Evolutionary conservation across 2,329 filamentous ascomycete genomes (phyloP).

Genomic region (Xylaria sp.): DNA sequence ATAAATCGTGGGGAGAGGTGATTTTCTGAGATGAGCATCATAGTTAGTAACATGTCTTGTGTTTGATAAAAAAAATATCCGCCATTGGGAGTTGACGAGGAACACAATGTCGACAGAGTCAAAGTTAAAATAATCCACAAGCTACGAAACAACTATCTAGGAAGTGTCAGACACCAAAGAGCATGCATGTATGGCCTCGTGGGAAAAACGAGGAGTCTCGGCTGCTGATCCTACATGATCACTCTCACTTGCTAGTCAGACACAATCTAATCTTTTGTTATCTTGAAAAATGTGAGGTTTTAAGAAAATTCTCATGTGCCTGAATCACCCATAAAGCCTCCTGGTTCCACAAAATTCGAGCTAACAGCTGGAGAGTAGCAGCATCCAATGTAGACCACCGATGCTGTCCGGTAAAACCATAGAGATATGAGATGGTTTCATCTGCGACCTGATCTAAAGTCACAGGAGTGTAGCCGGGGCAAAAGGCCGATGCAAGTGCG

Average conservation of each 20-base stretch:
- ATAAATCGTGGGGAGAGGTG: not conserved
- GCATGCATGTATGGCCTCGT: not conserved
- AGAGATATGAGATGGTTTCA: not conserved
- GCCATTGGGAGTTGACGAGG: not conserved
- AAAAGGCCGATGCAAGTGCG: not conserved
- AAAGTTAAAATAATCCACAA: not conserved
- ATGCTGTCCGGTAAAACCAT: not conserved
- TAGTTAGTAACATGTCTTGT: not conserved
- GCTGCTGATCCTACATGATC: too few relatives aligned
- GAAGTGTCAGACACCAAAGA: not conserved
- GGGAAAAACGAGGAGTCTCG: constrained; percentile 18
- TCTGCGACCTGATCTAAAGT: not conserved
- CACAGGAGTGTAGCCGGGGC: not conserved
- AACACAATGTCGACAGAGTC: not conserved
- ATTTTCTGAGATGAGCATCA: not conserved
- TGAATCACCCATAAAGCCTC: not conserved
- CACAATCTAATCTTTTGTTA: too few relatives aligned
- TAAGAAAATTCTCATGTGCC: constrained; percentile 1
- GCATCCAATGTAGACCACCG: not conserved
- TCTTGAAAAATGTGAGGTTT: not conserved
- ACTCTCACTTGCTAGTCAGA: too few relatives aligned
- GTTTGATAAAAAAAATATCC: not conserved
- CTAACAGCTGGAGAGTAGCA: not conserved
- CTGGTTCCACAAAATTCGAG: not conserved
- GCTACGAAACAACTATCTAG: not conserved